These are phyloP conservation scores for Sarocladium kiliense DNA, from an alignment of 2,329 filamentous ascomycete species.

Conservation along the genomic window DNA sequence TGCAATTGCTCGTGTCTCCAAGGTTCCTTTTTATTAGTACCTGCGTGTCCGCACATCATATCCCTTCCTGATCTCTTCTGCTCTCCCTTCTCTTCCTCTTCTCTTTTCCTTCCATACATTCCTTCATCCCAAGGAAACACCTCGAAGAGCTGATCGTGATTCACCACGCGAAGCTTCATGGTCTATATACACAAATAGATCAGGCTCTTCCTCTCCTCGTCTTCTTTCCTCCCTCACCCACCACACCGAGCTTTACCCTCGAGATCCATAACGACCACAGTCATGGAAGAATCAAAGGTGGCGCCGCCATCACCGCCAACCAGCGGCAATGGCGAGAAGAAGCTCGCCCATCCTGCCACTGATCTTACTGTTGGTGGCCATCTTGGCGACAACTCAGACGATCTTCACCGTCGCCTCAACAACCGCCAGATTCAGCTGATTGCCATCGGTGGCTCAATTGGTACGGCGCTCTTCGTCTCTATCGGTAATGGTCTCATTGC, in stretches of 20 bases:
- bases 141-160: neutral
- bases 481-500: conserved; percentile 43
- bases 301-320: conserved; percentile 5
- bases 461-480: conserved; percentile 48
- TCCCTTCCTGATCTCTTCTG: neutral
- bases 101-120: neutral
- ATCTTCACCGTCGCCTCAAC: conserved; percentile 33
- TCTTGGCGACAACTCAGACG: conserved; percentile 24
- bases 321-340: conserved; percentile 6
- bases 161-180: neutral
- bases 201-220: neutral
- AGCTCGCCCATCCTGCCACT: neutral
- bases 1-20: neutral
- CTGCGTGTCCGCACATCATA: neutral
- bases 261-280: neutral
- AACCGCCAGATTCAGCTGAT: conserved; percentile 48
- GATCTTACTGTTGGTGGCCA: neutral
- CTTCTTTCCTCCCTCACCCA: neutral
- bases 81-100: neutral
- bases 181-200: neutral
- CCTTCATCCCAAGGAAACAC: neutral
- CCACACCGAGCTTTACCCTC: neutral
- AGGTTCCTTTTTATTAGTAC: neutral
- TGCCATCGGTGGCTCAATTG: conserved; percentile 47
- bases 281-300: neutral